These are phyloP conservation scores for Falciphora oryzae DNA, from an alignment of 2,329 filamentous ascomycete species.

Conservation along the genomic window DNA sequence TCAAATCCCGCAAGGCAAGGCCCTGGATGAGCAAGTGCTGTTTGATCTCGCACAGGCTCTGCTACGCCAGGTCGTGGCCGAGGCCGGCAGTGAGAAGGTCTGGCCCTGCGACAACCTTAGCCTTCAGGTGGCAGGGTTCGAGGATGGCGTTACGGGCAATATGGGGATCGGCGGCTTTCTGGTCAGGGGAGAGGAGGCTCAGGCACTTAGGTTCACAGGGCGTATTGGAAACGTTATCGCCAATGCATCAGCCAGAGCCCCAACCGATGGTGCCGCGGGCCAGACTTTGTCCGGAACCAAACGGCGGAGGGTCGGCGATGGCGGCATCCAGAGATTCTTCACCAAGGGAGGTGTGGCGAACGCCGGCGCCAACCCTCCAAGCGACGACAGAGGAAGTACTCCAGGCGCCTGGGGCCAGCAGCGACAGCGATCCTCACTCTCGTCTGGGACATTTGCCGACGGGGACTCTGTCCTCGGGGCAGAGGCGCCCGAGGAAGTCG, in stretches of 20 bases:
- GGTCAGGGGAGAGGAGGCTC: conserved; percentile 65
- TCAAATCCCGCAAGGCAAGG: conserved; percentile 65
- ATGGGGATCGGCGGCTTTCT: conserved; percentile 82
- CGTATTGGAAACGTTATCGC: no score
- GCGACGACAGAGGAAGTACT: background rate
- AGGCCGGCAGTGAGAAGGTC: conserved; percentile 52
- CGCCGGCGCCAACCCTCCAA: background rate
- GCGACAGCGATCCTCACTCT: no score
- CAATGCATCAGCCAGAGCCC: conserved; percentile 19
- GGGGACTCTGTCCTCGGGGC: no score
- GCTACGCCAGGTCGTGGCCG: conserved; percentile 68
- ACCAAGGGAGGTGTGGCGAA: conserved; percentile 22
- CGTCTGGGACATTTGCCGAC: no score
- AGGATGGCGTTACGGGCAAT: conserved; percentile 79
- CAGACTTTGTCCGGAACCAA: conserved; percentile 29
- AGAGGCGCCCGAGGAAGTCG: no score
- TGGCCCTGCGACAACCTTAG: conserved; percentile 94
- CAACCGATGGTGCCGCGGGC: no score
- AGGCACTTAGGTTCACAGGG: conserved; percentile 38
- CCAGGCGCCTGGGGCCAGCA: no score
- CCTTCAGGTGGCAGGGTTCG: conserved; percentile 84
- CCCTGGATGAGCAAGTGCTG: conserved; percentile 65
- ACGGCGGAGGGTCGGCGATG: conserved; percentile 39
- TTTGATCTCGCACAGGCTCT: conserved; percentile 72
- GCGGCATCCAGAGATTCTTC: conserved; percentile 55